Evolutionary conservation across 1,284 basidiomycete species (phyloP), one percentile per base, ranked within the genome.

Genomic region (Malassezia slooffiae): DNA sequence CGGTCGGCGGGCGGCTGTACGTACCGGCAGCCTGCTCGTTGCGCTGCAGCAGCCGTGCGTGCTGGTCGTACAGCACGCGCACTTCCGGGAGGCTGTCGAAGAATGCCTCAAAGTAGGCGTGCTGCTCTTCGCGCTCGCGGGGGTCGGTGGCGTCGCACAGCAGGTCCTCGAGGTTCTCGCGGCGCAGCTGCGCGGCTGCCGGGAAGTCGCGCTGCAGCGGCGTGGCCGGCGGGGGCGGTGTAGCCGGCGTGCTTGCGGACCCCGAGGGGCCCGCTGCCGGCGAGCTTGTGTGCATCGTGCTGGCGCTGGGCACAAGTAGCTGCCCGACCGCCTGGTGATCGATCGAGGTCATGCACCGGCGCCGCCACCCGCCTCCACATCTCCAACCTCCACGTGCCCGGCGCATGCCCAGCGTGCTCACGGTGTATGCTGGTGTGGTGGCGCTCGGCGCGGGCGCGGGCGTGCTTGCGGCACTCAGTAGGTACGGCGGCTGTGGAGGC

Each of bases 1-100:
- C n/a, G n/a, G 16, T 22, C 13, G 4, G 2, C 9, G 20, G 5
- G 3, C 17, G n/a, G 8, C 19, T 15, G 19, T 16, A 41, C 53
- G 19, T 39, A 54, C 52, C 38, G 5, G 62, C 62, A 27, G 55
- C 60, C 22, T 40, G 19, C 41, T 63, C 60, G 34, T 53, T 55
- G 9, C 30, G 15, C 23, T 50, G 43, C 1, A 63, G 36, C 5
- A 64, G 54, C 17, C 34, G 45, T 17, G 45, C 46, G 27, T 62
- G 55, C 13, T 49, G 31, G 9, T 35, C 41, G 43, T 55, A 53
- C 30, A 58, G 38, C 1, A 33, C 31, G 10, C 50, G 46, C 0
- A 60, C 56, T 29, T 57, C 46, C 2, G 62, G 55, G 1, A 59
- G 50, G 0, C 34, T 38, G 33, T 59, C 50, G 28, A 64, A 39